Evolutionary conservation across 1,139 yeast genomes (phyloP), one percentile per base, ranked within the genome.

Genomic region (Candida sp.): DNA sequence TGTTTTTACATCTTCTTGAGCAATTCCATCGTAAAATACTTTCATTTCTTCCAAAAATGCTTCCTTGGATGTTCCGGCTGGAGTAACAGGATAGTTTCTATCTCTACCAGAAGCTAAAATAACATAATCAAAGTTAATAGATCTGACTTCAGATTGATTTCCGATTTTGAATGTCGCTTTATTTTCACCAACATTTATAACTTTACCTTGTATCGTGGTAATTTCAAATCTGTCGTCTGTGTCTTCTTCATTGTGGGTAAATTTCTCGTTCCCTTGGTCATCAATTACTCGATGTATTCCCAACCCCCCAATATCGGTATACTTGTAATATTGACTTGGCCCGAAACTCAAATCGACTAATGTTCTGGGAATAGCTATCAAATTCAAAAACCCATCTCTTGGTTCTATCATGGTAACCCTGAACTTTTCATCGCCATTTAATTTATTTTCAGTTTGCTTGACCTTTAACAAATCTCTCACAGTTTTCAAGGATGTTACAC

Each of bases 51-150:
- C 50, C 35, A 66, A 36, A 47, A 58, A 72, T 11, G 51, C 50
- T 6, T 58, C 60, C 42, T 47, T 49, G 15, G 66, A 68, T 45
- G 49, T 57, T 1, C 70, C 75, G 23, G 53, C 50, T 1, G 84
- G 84, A 21, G 79, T 77, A 32, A 77, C 70, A 9, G 84, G 84
- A 80, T 81, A 78, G 36, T 61, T 58, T 46, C 83, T 59, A 46
- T 75, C 66, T 54, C 82, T 58, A 1, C 84, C 84, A 3, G 77
- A 59, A 3, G 82, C 80, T 48, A 71, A 54, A 4, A 78, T 61
- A 21, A 73, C 73, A 48, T 73, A 77, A 49, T 77, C 80, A 53
- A 77, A 79, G n/a, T 58, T 58, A 21, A 76, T 56, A 1, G 49
- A 49, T n/a, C 61, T 63, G 12, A 46, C 49, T 22, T 38, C 45